Base-by-base conservation (phyloP, 805 yeast species). In the Saccharomyces paradoxus region DNA sequence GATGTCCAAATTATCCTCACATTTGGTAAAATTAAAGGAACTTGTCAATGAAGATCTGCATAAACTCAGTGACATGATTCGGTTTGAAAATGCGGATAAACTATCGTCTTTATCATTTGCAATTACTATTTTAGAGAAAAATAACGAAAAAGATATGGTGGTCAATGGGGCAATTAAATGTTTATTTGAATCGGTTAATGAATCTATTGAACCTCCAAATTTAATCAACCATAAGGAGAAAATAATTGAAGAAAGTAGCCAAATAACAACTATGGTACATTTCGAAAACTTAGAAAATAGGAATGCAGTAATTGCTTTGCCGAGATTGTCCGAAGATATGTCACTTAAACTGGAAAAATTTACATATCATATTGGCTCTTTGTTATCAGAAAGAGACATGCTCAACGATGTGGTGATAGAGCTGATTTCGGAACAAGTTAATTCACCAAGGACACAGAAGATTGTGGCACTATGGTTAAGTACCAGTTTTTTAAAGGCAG, bases 381-480 rank as follows among this genome's bases (percentile, higher is more conserved):
- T 48, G 26, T 4, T 55, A 49, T 22, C 5, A n/a, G 30, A 28
- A 2, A 31, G 4, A 9, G 3, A 8, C 29, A 22, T n/a, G 2
- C 48, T 65, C 0, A 53, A 48, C 13, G 54, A 53, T 1, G 24
- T 63, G 5, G 56, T 69, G 22, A 64, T 61, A 22, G 55, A 59
- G 1, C 51, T 67, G 0, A 41, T 70, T 5, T 56, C 68, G 0
- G 56, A 56, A 21, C 53, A 53, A 29, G 21, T 49, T 30, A 62
- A 63, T 8, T 31, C 56, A 1, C 53, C 58, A 17, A 26, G 71
- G 27, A 30, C 52, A 22, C 41, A 50, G 28, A 60, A 55, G 44
- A 50, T 55, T 1, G 44, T 54, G 2, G 59, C 67, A 0, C 54
- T 77, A 17, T 79, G 81, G 82, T 60, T 76, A 3, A 54, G 72